Evolutionary conservation across 2,329 filamentous ascomycete species (phyloP).

Genomic region (Tolypocladium guangdongense): DNA sequence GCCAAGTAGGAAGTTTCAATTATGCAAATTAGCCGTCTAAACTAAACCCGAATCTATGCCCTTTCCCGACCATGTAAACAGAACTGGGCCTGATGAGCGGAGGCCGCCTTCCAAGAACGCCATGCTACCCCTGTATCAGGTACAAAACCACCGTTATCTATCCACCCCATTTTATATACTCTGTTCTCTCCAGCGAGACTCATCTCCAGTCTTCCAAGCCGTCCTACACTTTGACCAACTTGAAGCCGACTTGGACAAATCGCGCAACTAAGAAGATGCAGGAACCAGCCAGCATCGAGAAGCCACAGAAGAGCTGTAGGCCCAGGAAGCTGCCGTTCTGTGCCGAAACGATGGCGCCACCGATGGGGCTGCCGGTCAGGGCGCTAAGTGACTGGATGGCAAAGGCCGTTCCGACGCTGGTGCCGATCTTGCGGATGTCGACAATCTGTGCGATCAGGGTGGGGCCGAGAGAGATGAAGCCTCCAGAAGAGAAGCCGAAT

Average conservation of each 20-base stretch:
- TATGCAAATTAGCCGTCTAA: neutral
- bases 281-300: conserved; percentile 27
- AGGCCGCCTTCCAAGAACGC: neutral
- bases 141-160: neutral
- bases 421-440: conserved; percentile 58
- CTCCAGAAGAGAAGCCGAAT: conserved; percentile 60
- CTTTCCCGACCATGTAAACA: neutral
- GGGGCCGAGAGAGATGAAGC: conserved; percentile 52
- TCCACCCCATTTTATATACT: neutral
- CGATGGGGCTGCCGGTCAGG: conserved; percentile 57
- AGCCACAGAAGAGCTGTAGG: conserved; percentile 55
- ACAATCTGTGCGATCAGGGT: conserved; percentile 60
- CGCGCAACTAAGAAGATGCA: conserved; percentile 19
- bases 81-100: neutral
- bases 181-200: neutral
- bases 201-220: neutral
- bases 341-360: conserved; percentile 44
- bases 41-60: neutral
- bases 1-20: neutral
- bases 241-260: conserved; percentile 23
- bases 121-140: neutral
- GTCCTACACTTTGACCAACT: conserved; percentile 19
- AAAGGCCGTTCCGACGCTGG: conserved; percentile 54
- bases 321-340: conserved; percentile 44
- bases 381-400: conserved; percentile 51